phyloP scores from a whole-genome alignment of 2,329 filamentous ascomycete genomes.

The Alternaria panax region DNA sequence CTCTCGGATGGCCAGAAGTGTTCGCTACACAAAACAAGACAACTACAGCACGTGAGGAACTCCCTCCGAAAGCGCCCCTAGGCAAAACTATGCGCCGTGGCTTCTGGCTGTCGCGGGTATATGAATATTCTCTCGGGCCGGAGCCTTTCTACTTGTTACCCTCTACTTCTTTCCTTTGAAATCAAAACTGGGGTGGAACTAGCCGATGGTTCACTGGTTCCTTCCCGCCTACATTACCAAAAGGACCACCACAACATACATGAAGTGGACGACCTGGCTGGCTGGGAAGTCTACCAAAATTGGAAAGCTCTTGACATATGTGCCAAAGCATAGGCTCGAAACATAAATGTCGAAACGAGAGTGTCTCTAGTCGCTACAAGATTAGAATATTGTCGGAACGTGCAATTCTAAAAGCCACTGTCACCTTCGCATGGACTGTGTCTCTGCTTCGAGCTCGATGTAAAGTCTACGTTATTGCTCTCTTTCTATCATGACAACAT shows the following conservation, averaged over 20 bases:
- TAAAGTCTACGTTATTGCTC: not conserved
- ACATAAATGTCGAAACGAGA: not conserved
- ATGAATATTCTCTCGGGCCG: not conserved
- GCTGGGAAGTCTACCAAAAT: not conserved
- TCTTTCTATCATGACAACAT: not conserved
- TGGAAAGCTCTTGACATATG: fast-evolving
- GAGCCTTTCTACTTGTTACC: not conserved
- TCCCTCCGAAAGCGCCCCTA: not conserved
- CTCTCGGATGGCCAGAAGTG: too few species aligned
- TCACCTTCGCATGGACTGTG: not conserved
- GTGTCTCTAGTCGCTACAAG: not conserved
- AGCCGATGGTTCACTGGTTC: not conserved
- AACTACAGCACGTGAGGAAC: not conserved
- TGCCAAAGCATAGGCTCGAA: not conserved
- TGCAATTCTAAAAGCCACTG: not conserved
- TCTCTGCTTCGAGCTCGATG: not conserved
- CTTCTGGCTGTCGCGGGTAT: not conserved
- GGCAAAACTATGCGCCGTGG: not conserved
- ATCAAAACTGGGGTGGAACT: not conserved
- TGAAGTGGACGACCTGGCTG: not conserved
- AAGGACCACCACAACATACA: not conserved
- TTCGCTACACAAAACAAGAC: not conserved
- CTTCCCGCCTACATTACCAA: not conserved
- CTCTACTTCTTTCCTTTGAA: not conserved
- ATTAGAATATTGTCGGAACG: fast-evolving